Evolutionary conservation across 768 basidiomycete species (phyloP), one percentile per base, ranked within the genome.

Genomic region (Naganishia vishniacii): DNA sequence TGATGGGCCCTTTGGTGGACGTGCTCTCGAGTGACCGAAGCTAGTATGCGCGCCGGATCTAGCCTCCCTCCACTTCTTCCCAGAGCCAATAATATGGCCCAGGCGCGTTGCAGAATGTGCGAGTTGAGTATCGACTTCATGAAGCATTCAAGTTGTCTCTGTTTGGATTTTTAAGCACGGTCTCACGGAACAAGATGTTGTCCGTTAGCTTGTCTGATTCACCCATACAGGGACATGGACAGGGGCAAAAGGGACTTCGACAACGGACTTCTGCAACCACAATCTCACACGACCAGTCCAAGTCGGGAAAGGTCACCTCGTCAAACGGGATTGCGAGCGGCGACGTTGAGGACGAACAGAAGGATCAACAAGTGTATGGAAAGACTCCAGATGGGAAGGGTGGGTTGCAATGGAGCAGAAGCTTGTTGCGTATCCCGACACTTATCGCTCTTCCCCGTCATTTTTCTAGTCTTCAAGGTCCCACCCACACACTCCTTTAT

Each of bases 351-450:
- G 37, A 60, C 18, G 31, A 45, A 13, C n/a, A 44, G 20, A 47
- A 44, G 37, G 59, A 44, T 16, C 26, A 60, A 34, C 42, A 45
- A n/a, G 45, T 48, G 20, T 64, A 48, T 20, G 63, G 63, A 11
- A 89, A 91, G 77, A 91, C 89, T 0, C 88, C 88, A 16, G 73
- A 81, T 40, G 89, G 88, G 44, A 84, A 87, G 82, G 89, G 89
- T 87, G 68, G 44, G 81, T 71, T 20, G n/a, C 48, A 11, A 13
- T 32, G 15, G 66, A 66, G 2, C 65, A 67, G 31, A 64, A 66
- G 3, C 66, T 62, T 0, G 61, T 67, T 68, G 29, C 65, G 31
- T 9, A 34, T 7, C 12, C 41, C 6, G 7, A 20, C 13, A 37
- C 31, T 18, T 32, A 23, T n/a, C 26, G 16, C 45, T 9, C n/a